Evolutionary conservation across 768 basidiomycete species (phyloP), one percentile per base, ranked within the genome.

Genomic region (Mycena leptocephala): DNA sequence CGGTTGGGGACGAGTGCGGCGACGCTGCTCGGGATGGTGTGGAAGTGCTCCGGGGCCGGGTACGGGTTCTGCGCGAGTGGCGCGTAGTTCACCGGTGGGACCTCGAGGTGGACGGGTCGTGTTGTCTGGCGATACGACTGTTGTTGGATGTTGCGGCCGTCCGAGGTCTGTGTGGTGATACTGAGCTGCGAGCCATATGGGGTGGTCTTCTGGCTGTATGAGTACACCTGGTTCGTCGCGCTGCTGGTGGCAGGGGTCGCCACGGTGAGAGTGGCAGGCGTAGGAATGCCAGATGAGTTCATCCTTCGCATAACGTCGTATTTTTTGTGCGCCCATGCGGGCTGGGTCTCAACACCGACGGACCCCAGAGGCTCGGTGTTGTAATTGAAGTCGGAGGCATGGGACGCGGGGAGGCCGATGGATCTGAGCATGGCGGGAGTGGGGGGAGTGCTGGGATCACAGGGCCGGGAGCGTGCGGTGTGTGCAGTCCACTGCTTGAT

Each of bases 401-500:
- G 65, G 20, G 9, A 18, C 5, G 65, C 32, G 24, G 69, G 58
- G 41, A 70, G 69, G 30, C n/a, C 16, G 14, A 43, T 43, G 39
- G 69, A 46, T 3, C 6, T 30, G 14, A 39, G 79, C 24, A 75
- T 72, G 13, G 82, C 83, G 22, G 85, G 85, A 0, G 85, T 86
- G 10, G 84, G 80, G 4, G 84, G 83, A 39, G 84, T 83, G 58
- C 81, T 83, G 33, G 84, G 85, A 69, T 85, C 78, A 30, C 78
- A 65, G 20, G 74, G 81, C 6, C 74, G 79, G 24, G 77, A 68
- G 13, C 71, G 55, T 58, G 80, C 79, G 20, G 86, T 89, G 32
- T 83, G 79, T 75, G 81, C 71, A 55, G 88, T 87, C 90, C 90
- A 91, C 76, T 87, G 84, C 0, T 87, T 84, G 20, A 92, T 89